Conservation (phyloP, 1,139 yeast species). For the Groenewaldozyma auringiensis region DNA sequence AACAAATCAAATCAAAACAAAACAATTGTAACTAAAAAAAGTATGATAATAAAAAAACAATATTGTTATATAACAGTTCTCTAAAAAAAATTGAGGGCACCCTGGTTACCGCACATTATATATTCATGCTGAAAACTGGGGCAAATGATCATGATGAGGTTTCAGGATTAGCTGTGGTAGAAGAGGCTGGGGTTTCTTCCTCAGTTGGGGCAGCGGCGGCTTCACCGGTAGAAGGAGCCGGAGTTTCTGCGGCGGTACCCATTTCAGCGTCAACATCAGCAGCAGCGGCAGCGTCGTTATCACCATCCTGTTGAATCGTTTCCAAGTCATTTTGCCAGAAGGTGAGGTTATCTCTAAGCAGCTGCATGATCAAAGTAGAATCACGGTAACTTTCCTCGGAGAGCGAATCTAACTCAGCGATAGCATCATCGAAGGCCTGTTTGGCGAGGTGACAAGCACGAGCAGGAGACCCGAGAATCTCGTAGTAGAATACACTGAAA, state of each 20-base stretch:
- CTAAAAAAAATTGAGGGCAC: not conserved
- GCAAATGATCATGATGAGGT: too few relatives aligned
- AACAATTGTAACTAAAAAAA: not conserved
- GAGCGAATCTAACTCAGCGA: conserved; percentile 95
- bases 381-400: conserved; percentile 98
- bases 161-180: not conserved
- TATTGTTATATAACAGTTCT: not conserved
- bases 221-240: conserved; percentile 8
- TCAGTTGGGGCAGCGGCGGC: conserved; percentile 5
- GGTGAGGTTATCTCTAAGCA: conserved; percentile 96
- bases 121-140: too few relatives aligned
- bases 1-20: not conserved
- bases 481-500: conserved; percentile 97
- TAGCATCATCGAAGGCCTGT: conserved; percentile 99
- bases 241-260: conserved; percentile 13
- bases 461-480: conserved; percentile 96
- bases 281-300: conserved; percentile 34
- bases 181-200: not conserved
- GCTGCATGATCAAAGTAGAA: conserved; percentile 97
- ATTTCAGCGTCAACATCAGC: conserved; percentile 13
- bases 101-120: not conserved
- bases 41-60: not conserved
- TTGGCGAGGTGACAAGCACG: conserved; percentile 99
- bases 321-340: conserved; percentile 97
- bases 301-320: conserved; percentile 49